Base-by-base conservation (phyloP, 305 asterid species). In the Salvia sclarea region DNA sequence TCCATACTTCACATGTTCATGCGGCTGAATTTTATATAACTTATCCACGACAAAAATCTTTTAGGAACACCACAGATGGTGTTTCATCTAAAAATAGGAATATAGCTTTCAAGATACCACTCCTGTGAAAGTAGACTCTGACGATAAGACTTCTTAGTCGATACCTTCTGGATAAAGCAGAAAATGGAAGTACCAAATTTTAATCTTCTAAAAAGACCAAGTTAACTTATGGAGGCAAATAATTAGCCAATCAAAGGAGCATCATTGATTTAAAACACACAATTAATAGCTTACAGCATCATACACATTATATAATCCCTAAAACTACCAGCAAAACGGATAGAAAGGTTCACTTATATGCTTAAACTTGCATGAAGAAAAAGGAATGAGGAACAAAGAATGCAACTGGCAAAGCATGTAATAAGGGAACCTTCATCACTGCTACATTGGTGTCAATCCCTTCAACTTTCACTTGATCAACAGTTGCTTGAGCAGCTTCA, bases 401-500 rank as follows among this genome's bases (percentile, higher is more conserved):
- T 13, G 18, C 37, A 56, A 55, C 68, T 22, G 24, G 74, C 52
- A 71, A 58, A 76, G 59, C 28, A 57, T 54, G 33, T 54, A 75
- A 61, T 72, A 56, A 49, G 41, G 64, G 43, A 53, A 91, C 98
- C 96, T 89, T 82, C 89, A 89, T 84, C 76, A 92, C 96, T 64
- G 93, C 94, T 67, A 92, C 63, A 74, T 92, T 92, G 66, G 95
- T 78, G 77, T 92, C 96, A 66, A 92, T 88, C 16, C 98, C 98
- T 81, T 92, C 98, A 52, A 92, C 95, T 80, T 89, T 92, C 82
- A 92, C 98, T 85, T 86, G 88, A 78, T 86, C 92, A 70, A 92
- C 92, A 58, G 96, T 85, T 50, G 93, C 94, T 82, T 85, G 94
- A 61, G 98, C 98, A 67, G 96, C 98, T 80, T 86, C 94, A 73